phyloP scores from a whole-genome alignment of 2,329 filamentous ascomycete species.

The Neoarthrinium moseri region DNA sequence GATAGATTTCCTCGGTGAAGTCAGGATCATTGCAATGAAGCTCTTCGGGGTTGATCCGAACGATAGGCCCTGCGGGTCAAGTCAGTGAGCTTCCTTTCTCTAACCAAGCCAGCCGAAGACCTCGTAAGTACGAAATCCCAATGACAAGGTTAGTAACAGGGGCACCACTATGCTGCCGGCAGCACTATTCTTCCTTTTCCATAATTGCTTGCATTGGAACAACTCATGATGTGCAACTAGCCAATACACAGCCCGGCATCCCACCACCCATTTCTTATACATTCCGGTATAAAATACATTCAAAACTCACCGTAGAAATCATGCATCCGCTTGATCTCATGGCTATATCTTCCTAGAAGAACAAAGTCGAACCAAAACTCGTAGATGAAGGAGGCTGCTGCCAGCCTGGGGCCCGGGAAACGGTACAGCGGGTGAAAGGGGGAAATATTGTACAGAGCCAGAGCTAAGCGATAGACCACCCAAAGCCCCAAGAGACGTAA shows the following conservation, averaged over 20 bases:
- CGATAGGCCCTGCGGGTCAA: conserved; percentile 9
- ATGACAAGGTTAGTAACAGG: too few relatives aligned
- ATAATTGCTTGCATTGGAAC: too few relatives aligned
- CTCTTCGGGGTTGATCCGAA: conserved; percentile 20
- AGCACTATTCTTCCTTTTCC: too few relatives aligned
- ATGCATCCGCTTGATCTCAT: conserved; percentile 19
- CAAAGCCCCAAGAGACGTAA: conserved; percentile 9
- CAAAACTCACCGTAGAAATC: conserved; percentile 18
- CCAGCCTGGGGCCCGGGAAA: conserved; percentile 20
- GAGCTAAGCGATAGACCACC: conserved; percentile 11
- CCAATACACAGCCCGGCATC: too few relatives aligned
- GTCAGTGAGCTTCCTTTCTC: too few relatives aligned
- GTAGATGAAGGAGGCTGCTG: conserved; percentile 16
- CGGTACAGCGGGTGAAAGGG: conserved; percentile 17
- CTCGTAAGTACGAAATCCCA: too few relatives aligned
- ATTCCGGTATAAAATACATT: too few relatives aligned
- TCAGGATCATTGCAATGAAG: conserved; percentile 17
- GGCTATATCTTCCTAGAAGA: conserved; percentile 15
- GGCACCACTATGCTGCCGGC: too few relatives aligned
- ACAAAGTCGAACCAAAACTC: conserved; percentile 20
- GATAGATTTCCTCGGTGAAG: conserved; percentile 39
- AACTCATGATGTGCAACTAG: too few relatives aligned
- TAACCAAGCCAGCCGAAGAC: too few relatives aligned
- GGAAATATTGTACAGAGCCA: conserved; percentile 20
- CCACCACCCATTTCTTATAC: too few relatives aligned